phyloP scores from a whole-genome alignment of 345 rosid genomes.

The Eucalyptus microcorys region DNA sequence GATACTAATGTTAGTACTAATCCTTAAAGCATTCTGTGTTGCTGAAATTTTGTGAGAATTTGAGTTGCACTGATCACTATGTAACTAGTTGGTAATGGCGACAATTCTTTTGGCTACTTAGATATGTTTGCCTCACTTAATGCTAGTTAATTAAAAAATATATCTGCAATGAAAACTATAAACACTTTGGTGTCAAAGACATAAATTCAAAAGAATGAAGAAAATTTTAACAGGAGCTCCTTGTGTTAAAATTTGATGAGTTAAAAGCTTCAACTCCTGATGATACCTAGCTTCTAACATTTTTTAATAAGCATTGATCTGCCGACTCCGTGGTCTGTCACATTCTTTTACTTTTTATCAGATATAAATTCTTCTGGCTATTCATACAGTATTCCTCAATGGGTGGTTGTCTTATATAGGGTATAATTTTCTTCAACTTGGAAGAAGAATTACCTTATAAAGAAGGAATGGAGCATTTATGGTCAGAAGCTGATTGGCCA shows the following conservation, averaged over 20 bases:
- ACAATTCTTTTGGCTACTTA: neutral
- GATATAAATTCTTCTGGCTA: neutral
- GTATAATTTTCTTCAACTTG: slow-evolving; percentile 64
- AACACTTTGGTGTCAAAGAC: neutral
- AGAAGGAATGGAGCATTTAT: slow-evolving; percentile 39
- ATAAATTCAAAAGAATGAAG: neutral
- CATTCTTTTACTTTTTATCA: neutral
- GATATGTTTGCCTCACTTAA: neutral
- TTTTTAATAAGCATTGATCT: neutral
- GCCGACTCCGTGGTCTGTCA: neutral
- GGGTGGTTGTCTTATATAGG: slow-evolving; percentile 18
- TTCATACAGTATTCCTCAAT: neutral
- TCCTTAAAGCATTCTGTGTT: neutral
- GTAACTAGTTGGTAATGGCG: neutral
- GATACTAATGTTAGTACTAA: neutral
- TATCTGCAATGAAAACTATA: neutral
- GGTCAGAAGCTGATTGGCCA: slow-evolving; percentile 90
- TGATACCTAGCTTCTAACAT: neutral
- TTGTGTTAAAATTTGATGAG: neutral
- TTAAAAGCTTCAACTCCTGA: neutral
- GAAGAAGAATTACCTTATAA: slow-evolving; percentile 25
- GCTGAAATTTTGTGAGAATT: neutral
- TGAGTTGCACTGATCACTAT: neutral
- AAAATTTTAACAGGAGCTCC: neutral
- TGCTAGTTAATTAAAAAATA: neutral